phyloP scores from a whole-genome alignment of 106 monocot species.

The Allium cepa region DNA sequence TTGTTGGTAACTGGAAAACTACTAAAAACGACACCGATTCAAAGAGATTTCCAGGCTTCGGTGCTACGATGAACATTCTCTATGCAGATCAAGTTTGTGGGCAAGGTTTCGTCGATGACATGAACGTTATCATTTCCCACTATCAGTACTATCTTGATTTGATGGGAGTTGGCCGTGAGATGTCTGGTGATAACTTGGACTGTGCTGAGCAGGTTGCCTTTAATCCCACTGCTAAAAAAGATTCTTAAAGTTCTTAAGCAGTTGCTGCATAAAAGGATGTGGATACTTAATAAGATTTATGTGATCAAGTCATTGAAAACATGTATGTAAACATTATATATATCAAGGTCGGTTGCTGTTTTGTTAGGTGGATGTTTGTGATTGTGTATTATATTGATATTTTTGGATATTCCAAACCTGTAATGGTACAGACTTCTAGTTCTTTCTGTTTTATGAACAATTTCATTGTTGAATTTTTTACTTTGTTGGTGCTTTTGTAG shows the following conservation, averaged over 20 bases:
- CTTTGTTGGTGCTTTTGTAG: no score
- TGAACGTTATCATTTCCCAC: slow-evolving; percentile 92
- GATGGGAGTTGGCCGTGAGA: slow-evolving; percentile 76
- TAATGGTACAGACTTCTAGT: no score
- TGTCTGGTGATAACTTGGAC: slow-evolving; percentile 77
- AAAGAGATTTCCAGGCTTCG: slow-evolving; percentile 87
- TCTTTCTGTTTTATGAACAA: no score
- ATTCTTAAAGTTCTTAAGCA: neutral
- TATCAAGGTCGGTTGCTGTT: no score
- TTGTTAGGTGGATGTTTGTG: no score
- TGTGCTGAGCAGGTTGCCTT: slow-evolving; percentile 74
- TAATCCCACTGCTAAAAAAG: slow-evolving; percentile 52
- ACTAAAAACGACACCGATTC: slow-evolving; percentile 83
- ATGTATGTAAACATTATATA: no score
- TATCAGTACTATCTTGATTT: slow-evolving; percentile 92
- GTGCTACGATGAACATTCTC: slow-evolving; percentile 83
- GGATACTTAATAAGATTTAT: no score
- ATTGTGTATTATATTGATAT: no score
- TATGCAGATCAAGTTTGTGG: slow-evolving; percentile 71
- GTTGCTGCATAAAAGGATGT: no score
- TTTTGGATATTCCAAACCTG: no score
- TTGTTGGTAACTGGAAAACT: slow-evolving; percentile 89
- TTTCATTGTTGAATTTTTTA: no score
- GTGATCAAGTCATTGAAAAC: no score
- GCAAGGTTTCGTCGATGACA: slow-evolving; percentile 61